A percentile compares a stretch with the other conserved stretches of the same genome.
Conservation (phyloP, 2,329 filamentous ascomycete genomes). For the Calonectria fujianensis region DNA sequence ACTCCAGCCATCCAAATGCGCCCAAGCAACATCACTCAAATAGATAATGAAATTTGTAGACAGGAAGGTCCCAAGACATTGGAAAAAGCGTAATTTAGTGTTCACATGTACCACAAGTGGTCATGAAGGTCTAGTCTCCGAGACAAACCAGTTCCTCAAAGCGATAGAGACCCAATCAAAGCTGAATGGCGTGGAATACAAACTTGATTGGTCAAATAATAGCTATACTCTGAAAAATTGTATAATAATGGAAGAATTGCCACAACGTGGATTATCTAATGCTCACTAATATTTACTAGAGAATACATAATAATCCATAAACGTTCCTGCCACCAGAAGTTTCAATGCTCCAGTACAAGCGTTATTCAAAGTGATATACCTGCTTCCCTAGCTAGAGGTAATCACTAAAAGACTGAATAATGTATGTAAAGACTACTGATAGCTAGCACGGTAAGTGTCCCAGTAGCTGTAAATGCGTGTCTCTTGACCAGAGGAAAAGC, state of each 20-base stretch:
- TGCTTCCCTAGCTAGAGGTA: not conserved
- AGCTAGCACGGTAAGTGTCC: conserved; percentile 44
- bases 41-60: no score
- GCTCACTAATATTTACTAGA: not conserved
- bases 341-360: not conserved
- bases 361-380: not conserved
- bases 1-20: no score
- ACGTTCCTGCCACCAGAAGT: not conserved
- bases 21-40: no score
- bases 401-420: not conserved
- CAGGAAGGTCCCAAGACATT: no score
- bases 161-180: no score
- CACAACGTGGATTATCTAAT: not conserved
- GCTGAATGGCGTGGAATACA: no score
- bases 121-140: no score
- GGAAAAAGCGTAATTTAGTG: no score
- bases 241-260: not conserved
- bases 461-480: conserved; percentile 51
- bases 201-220: no score
- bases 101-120: no score
- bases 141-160: no score
- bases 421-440: conserved; percentile 14
- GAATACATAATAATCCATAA: not conserved
- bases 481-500: conserved; percentile 50
- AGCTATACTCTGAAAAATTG: not conserved